Base-by-base conservation (phyloP, 176 grass and related monocot species). In the Thalia dealbata region DNA sequence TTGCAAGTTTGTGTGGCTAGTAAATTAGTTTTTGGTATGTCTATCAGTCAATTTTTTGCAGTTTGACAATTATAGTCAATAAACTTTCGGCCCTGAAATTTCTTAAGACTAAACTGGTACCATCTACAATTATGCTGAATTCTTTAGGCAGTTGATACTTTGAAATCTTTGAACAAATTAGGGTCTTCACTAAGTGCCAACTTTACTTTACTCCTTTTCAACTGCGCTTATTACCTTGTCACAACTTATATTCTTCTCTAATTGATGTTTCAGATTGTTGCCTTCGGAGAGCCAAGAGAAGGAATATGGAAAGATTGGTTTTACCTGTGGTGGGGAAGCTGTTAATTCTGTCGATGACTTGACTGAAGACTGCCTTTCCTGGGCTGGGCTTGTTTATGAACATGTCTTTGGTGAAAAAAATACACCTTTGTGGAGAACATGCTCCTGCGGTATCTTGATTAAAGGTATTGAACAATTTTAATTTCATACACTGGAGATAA, bases 241-340 rank as follows among this genome's bases (percentile, higher is more conserved):
- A 1, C 32, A 38, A 38, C 4, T 38, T 38, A 38, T 4, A 4
- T 38, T 62, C 25, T 12, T 70, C 28, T 59, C 75, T 46, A 3
- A 0, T 51, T 6, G 44, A 73, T 76, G 18, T 54, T 77, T 63
- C 82, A 97, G 95, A 92, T 97, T 74, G 84, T 97, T 84, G 95
- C 78, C 82, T 97, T 56, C 83, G 95, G 73, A 90, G 95, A 80
- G 89, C 93, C 2, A 97, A 97, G 81, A 88, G 93, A 78, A 90
- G 93, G 62, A 97, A 97, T 80, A 97, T 97, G 93, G 93, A 97
- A 78, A 88, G 93, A 77, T 77, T 97, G 61, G 93, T 92, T 70
- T 74, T 96, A 69, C 89, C 29, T 97, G 95, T 16, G 87, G 95
- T 0, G 95, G 90, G 62, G 95, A 97, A 79, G 85, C 95, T 76